Conservation (phyloP, 2,329 filamentous ascomycete genomes). For the Cercospora beticola region DNA sequence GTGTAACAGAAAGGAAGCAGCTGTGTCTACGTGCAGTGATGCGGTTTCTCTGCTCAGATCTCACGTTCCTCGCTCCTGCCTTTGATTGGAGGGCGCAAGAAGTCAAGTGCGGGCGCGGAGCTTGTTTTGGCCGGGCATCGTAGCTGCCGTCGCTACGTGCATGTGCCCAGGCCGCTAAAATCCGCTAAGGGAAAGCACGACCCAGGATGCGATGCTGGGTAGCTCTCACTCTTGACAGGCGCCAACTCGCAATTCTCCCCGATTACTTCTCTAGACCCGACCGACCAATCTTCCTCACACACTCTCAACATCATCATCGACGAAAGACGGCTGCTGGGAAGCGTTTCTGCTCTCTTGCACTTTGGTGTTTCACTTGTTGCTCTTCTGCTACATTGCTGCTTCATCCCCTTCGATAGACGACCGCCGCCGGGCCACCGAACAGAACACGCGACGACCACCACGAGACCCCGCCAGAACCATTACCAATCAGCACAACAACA, state of each 20-base stretch:
- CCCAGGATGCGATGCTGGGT: background rate
- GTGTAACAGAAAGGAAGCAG: background rate
- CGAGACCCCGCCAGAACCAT: background rate
- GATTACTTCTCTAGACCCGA: background rate
- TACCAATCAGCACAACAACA: background rate
- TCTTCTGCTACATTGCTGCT: background rate
- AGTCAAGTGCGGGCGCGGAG: slow-evolving; percentile 7
- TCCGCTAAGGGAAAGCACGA: background rate
- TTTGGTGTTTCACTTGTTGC: background rate
- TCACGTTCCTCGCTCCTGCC: background rate
- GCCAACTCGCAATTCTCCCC: background rate
- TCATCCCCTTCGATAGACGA: background rate
- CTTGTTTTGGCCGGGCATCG: slow-evolving; percentile 4
- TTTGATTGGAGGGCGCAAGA: background rate
- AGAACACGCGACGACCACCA: background rate
- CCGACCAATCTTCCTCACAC: background rate
- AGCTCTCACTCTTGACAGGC: background rate
- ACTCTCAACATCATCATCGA: background rate
- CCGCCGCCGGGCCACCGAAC: background rate
- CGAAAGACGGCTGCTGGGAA: background rate
- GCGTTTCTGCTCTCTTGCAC: background rate
- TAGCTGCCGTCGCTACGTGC: background rate
- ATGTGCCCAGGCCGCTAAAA: slow-evolving; percentile 1
- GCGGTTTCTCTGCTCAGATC: background rate
- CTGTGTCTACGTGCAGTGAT: background rate